Evolutionary conservation across 2,329 filamentous ascomycete genomes (phyloP).

Genomic region (Epichloe uncinata): DNA sequence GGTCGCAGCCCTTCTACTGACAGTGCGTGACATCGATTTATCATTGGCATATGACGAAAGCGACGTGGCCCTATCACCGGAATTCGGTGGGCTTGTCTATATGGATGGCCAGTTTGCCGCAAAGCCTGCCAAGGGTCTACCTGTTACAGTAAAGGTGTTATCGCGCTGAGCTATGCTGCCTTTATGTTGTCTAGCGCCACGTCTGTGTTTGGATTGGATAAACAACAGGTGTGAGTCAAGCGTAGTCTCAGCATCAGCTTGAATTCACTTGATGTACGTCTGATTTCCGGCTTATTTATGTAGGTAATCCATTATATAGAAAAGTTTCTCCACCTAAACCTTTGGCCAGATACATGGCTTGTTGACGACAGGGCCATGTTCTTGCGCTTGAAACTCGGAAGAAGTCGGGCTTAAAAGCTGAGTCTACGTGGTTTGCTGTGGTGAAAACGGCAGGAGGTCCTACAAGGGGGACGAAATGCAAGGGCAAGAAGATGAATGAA

Average conservation of each 20-base stretch:
- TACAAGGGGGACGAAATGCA: too few species aligned
- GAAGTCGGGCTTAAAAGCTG: too few species aligned
- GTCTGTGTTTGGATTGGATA: background rate
- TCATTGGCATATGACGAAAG: constrained; percentile 1
- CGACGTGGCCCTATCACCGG: background rate
- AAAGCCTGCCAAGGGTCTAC: constrained; percentile 1
- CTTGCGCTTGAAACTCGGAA: too few species aligned
- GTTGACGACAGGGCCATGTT: too few species aligned
- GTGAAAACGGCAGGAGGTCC: too few species aligned
- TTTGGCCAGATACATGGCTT: too few species aligned
- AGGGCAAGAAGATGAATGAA: too few species aligned
- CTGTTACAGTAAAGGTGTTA: background rate
- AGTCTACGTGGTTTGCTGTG: too few species aligned
- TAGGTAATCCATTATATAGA: too few species aligned
- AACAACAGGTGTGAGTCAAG: background rate
- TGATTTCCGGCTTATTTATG: background rate
- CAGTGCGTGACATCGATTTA: background rate
- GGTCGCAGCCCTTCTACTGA: background rate
- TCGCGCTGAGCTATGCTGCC: background rate
- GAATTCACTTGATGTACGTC: background rate
- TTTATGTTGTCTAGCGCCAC: too few species aligned
- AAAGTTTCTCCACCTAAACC: too few species aligned
- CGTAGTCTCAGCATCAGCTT: too few species aligned
- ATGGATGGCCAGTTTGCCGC: constrained; percentile 2
- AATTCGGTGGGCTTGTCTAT: background rate